Conservation (phyloP, 805 yeast genomes). For the Candida xiaguanensis region DNA sequence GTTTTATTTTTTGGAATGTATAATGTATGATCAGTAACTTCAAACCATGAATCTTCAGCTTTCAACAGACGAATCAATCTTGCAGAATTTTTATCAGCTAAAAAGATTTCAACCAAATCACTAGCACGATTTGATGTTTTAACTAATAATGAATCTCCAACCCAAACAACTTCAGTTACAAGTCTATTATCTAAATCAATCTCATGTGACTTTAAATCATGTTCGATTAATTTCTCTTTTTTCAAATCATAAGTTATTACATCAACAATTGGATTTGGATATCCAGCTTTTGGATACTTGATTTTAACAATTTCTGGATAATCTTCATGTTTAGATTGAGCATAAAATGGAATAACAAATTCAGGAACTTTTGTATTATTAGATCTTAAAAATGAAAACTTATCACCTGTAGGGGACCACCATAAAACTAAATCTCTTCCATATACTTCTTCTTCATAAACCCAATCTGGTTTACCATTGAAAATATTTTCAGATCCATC, state of each 20-base stretch:
- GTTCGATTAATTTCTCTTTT: conserved; percentile 9
- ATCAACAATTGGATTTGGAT: conserved; percentile 51
- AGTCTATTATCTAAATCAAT: conserved; percentile 37
- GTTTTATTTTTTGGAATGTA: conserved; percentile 34
- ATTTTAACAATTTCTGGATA: conserved; percentile 46
- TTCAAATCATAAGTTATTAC: conserved; percentile 41
- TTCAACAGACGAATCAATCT: conserved; percentile 40
- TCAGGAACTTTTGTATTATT: conserved; percentile 59
- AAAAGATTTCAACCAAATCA: conserved; percentile 47
- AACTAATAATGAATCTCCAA: conserved; percentile 44
- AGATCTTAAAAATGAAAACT: conserved; percentile 50
- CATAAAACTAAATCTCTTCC: conserved; percentile 57
- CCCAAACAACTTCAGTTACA: conserved; percentile 62
- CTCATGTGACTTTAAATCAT: conserved; percentile 20
- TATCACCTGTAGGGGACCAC: conserved; percentile 68
- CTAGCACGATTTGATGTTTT: conserved; percentile 65
- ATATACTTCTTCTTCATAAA: conserved; percentile 77
- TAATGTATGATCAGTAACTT: conserved; percentile 35
- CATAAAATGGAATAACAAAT: conserved; percentile 51
- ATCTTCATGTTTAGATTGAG: conserved; percentile 27
- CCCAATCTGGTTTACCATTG: conserved; percentile 80
- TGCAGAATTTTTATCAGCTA: conserved; percentile 28
- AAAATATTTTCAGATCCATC: conserved; percentile 53
- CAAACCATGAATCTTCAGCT: conserved; percentile 59
- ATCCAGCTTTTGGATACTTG: conserved; percentile 73